phyloP scores from a whole-genome alignment of 441 rosid genomes.

The California macrophylla region DNA sequence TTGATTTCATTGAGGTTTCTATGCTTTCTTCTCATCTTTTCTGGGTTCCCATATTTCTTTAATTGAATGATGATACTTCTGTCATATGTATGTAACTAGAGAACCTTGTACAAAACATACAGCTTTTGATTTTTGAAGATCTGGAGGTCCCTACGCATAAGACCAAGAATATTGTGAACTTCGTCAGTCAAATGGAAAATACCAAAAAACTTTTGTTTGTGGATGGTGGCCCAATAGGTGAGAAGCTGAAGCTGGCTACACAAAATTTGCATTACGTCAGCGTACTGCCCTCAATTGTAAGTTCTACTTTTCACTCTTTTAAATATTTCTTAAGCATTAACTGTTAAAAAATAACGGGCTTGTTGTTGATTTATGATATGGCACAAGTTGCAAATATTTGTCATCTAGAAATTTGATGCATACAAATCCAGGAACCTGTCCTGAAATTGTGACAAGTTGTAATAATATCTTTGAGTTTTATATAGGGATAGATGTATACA shows the following conservation, averaged over 20 bases:
- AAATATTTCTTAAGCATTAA: neutral
- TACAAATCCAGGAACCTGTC: too few species aligned
- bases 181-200: constrained; percentile 54
- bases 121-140: constrained; percentile 76
- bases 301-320: constrained; percentile 23
- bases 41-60: neutral
- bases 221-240: constrained; percentile 69
- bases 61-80: neutral
- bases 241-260: constrained; percentile 72
- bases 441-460: too few species aligned
- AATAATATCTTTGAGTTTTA: neutral
- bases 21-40: neutral
- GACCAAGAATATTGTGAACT: constrained; percentile 69
- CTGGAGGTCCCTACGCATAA: constrained; percentile 70
- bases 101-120: constrained; percentile 20
- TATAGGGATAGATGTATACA: neutral
- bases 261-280: constrained; percentile 78
- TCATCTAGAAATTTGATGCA: too few species aligned
- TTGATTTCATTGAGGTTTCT: neutral
- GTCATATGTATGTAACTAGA: constrained; percentile 6
- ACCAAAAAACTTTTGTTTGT: constrained; percentile 73
- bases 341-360: neutral
- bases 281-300: constrained; percentile 76
- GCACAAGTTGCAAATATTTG: neutral
- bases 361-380: neutral